Evolutionary conservation across 352 stramenopile genomes (phyloP).

Genomic region (Phytophthora fragariae): DNA sequence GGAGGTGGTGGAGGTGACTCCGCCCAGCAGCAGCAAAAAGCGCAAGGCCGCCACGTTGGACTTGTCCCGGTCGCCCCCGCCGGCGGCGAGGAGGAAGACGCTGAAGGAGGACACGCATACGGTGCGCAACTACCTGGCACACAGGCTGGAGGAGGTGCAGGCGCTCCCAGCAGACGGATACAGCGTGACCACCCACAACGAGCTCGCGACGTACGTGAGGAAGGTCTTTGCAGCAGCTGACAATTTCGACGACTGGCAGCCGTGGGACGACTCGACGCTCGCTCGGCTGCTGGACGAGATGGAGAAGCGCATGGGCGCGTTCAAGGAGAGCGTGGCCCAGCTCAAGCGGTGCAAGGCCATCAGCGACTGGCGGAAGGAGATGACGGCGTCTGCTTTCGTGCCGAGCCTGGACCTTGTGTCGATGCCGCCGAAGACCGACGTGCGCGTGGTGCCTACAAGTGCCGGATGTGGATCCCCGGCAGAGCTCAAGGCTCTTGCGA

Average conservation of each 20-base stretch:
- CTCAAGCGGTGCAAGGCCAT: constrained; percentile 1
- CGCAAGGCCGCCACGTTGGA: constrained; percentile 25
- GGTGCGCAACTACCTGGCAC: constrained; percentile 1
- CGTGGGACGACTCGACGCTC: constrained; percentile 18
- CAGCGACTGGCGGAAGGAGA: constrained; percentile 11
- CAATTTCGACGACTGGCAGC: constrained; percentile 23
- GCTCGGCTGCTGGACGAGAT: constrained; percentile 24
- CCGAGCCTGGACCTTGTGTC: constrained; percentile 24
- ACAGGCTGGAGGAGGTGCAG: constrained; percentile 9
- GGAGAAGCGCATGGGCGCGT: not conserved
- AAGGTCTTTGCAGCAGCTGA: constrained; percentile 5
- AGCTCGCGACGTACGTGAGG: constrained; percentile 21
- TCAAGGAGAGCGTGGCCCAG: constrained; percentile 24
- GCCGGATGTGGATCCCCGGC: not conserved
- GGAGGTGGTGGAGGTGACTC: constrained; percentile 20
- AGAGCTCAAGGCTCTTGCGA: not conserved
- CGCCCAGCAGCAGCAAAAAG: constrained; percentile 18
- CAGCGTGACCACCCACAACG: constrained; percentile 16
- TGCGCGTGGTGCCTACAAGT: not conserved
- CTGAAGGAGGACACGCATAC: constrained; percentile 2
- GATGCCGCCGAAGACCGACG: constrained; percentile 11
- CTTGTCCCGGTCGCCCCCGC: constrained; percentile 14
- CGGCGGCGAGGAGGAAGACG: constrained; percentile 4
- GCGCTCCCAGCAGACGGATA: constrained; percentile 3
- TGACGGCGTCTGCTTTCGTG: constrained; percentile 21